Evolutionary conservation across 108 stramenopile species (phyloP), one percentile per base, ranked within the genome.

Genomic region (Pseudonitzschia pungens): DNA sequence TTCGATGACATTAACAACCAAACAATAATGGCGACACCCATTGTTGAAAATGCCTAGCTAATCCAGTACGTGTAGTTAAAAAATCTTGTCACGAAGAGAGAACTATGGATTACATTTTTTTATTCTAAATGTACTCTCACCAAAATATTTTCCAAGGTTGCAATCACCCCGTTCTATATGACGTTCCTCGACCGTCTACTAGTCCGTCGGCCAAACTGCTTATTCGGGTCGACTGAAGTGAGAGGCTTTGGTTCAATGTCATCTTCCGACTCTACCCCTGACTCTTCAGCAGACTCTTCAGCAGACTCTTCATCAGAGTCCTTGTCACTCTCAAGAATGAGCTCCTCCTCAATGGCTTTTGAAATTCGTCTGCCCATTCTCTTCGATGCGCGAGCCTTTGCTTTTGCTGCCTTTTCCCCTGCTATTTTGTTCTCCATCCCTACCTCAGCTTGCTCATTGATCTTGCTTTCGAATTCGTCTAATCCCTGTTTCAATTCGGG

Each of bases 391-490:
- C 76, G 78, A 24, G 70, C 74, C 45, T 79, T 83, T 26, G 77
- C 77, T 50, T 79, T 72, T 31, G 69, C 63, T 0, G 96, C 92
- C 75, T 92, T 92, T 40, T 87, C 79, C 21, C 71, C 84, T 3
- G 89, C 89, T 14, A 68, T 69, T 57, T 87, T 75, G 69, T 94
- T 89, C 51, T 90, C 89, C 59, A 69, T 59, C 22, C 86, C 90
- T 40, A 79, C 45, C 24, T 69, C 79, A 10, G 92, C 83, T 51
- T 82, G 54, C 52, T 89, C 86, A 36, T 78, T 75, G 24, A 98
- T 63, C 72, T 92, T 89, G 26, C 64, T 71, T 71, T 95, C 89
- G 80, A 88, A 94, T 69, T 98, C 97, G 31, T 92, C 93, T n/a
- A 97, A 64, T 11, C 75, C 71, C 65, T 86, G 78, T 65, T 89